Evolutionary conservation across 371 early-diverging fungal genomes (phyloP).

Genomic region (Apophysomyces elegans): DNA sequence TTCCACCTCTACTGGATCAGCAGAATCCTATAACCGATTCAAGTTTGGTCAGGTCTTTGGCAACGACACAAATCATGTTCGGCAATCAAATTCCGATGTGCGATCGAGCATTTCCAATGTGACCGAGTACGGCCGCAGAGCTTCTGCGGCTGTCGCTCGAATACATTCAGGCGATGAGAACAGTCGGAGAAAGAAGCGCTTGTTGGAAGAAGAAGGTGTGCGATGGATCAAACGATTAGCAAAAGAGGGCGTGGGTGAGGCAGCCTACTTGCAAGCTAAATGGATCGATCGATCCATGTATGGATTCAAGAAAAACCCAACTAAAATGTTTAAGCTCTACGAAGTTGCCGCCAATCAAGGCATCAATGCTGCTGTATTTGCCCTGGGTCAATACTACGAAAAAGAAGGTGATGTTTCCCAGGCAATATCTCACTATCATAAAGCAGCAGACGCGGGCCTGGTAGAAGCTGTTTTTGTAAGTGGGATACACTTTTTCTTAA

Average conservation of each 20-base stretch:
- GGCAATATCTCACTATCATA: conserved; percentile 71
- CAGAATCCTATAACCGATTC: background rate
- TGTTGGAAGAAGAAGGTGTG: conserved; percentile 60
- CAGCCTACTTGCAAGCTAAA: conserved; percentile 67
- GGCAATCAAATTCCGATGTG: background rate
- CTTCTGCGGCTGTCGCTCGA: background rate
- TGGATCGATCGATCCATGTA: conserved; percentile 73
- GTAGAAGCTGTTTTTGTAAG: conserved; percentile 70
- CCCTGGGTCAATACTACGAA: conserved; percentile 45
- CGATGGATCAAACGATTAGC: conserved; percentile 76
- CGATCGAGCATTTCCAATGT: background rate
- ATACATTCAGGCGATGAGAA: conserved; percentile 8
- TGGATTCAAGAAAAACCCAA: conserved; percentile 53
- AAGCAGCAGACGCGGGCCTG: conserved; percentile 71
- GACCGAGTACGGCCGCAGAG: conserved; percentile 1
- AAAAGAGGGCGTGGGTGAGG: conserved; percentile 70
- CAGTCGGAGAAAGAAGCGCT: conserved; percentile 22
- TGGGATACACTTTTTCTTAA: background rate
- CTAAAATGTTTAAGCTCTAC: conserved; percentile 47
- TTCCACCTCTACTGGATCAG: background rate
- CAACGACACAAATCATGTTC: background rate
- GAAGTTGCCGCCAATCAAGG: conserved; percentile 33
- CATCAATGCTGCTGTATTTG: conserved; percentile 32
- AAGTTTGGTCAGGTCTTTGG: conserved; percentile 10
- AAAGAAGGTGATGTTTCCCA: conserved; percentile 55